Evolutionary conservation across 2,329 filamentous ascomycete species (phyloP).

Genomic region (Myriosclerotinia scirpicola): DNA sequence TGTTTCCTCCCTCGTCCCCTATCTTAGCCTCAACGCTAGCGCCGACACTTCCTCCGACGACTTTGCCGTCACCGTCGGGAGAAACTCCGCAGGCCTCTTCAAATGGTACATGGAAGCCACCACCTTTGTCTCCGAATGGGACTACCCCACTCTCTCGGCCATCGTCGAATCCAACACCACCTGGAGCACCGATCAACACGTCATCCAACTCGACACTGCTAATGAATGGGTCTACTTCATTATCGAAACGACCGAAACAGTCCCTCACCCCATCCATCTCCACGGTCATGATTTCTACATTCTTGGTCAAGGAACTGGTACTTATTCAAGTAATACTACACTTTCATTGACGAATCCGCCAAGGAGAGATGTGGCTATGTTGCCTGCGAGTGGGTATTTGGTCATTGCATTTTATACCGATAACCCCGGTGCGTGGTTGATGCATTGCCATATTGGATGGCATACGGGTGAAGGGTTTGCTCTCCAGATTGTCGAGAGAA

Average conservation of each 20-base stretch:
- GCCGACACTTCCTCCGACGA: slow-evolving; percentile 13
- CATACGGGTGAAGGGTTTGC: slow-evolving; percentile 53
- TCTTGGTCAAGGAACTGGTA: slow-evolving; percentile 47
- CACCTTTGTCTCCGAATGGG: slow-evolving; percentile 49
- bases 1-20: slow-evolving; percentile 34
- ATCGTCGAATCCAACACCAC: slow-evolving; percentile 36
- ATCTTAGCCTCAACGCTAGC: slow-evolving; percentile 29
- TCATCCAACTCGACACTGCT: slow-evolving; percentile 34
- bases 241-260: slow-evolving; percentile 34
- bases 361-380: slow-evolving; percentile 51
- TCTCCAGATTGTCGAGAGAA: slow-evolving; percentile 47
- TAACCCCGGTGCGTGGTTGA: slow-evolving; percentile 27
- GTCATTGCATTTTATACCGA: slow-evolving; percentile 29
- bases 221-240: slow-evolving; percentile 38
- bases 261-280: slow-evolving; percentile 45
- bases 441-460: slow-evolving; percentile 44
- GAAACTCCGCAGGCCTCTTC: slow-evolving; percentile 41
- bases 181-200: slow-evolving; percentile 31
- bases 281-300: slow-evolving; percentile 51
- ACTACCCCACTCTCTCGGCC: slow-evolving; percentile 46
- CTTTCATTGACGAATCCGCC: slow-evolving; percentile 45
- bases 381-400: slow-evolving; percentile 37
- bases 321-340: slow-evolving; percentile 35
- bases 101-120: slow-evolving; percentile 51
- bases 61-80: slow-evolving; percentile 30